phyloP scores from a whole-genome alignment of 805 yeast species.

The Ogataea chonburiensis region DNA sequence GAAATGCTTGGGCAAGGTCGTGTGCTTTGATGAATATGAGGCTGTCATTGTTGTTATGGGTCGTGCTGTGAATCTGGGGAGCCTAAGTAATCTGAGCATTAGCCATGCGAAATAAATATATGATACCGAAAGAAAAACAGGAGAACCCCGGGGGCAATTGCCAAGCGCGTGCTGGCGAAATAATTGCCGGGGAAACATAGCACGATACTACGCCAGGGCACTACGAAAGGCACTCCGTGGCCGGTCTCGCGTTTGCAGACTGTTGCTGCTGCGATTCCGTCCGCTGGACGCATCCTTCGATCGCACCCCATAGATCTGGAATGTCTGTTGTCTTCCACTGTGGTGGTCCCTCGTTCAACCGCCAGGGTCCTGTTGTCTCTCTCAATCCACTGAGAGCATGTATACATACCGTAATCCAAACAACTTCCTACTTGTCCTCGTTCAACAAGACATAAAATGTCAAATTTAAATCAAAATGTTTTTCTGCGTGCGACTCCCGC shows the following conservation, averaged over 20 bases:
- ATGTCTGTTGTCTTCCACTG: too few relatives aligned
- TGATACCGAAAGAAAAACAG: constrained; percentile 3
- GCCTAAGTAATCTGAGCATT: constrained; percentile 12
- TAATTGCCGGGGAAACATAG: neutral
- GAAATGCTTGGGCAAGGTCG: constrained; percentile 66
- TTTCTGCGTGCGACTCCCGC: constrained; percentile 10
- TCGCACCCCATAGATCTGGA: too few relatives aligned
- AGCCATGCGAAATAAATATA: constrained; percentile 9
- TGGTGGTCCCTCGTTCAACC: too few relatives aligned
- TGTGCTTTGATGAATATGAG: constrained; percentile 23
- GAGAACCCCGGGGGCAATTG: too few relatives aligned
- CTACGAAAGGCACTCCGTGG: too few relatives aligned
- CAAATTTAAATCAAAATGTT: constrained; percentile 12
- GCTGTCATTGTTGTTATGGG: constrained; percentile 21
- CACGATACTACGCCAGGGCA: too few relatives aligned
- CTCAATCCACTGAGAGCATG: too few relatives aligned
- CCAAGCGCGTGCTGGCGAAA: too few relatives aligned
- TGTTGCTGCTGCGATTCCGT: too few relatives aligned
- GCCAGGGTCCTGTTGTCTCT: too few relatives aligned
- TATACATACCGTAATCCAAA: constrained; percentile 12
- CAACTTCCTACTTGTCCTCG: constrained; percentile 9
- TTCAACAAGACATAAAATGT: constrained; percentile 13
- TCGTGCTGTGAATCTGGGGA: constrained; percentile 6
- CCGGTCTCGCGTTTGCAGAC: too few relatives aligned
- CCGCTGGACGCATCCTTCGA: too few relatives aligned